phyloP scores from a whole-genome alignment of 2,329 filamentous ascomycete genomes.

The Paraphoma chrysanthemicola region DNA sequence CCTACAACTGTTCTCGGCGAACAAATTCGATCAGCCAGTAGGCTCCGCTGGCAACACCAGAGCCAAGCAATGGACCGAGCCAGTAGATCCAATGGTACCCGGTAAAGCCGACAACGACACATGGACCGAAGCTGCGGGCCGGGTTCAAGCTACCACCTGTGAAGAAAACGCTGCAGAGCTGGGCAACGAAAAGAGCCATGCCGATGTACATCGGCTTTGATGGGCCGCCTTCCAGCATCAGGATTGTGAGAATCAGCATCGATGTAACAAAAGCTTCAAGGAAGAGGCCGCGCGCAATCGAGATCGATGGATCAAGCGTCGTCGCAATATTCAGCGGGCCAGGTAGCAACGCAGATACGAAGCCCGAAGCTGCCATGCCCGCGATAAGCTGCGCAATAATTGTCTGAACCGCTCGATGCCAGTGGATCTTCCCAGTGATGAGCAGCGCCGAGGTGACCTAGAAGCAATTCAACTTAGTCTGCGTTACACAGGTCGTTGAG shows the following conservation, averaged over 20 bases:
- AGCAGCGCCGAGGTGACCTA: constrained; percentile 35
- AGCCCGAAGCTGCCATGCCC: constrained; percentile 37
- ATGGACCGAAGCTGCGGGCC: constrained; percentile 55
- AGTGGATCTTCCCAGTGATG: constrained; percentile 28
- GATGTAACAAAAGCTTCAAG: constrained; percentile 43
- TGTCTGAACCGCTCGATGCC: constrained; percentile 30
- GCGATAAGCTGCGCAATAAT: constrained; percentile 38
- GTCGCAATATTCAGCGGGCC: constrained; percentile 33
- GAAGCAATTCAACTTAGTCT: constrained; percentile 3
- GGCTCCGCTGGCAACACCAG: constrained; percentile 55
- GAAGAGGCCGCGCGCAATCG: constrained; percentile 33
- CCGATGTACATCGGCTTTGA: constrained; percentile 78
- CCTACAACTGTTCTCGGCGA: constrained; percentile 1
- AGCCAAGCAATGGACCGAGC: constrained; percentile 52
- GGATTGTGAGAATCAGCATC: constrained; percentile 43
- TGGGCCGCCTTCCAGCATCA: constrained; percentile 64
- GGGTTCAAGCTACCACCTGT: constrained; percentile 57
- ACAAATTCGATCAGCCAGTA: constrained; percentile 51
- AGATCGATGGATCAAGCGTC: constrained; percentile 28
- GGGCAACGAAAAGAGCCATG: constrained; percentile 69
- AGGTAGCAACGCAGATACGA: constrained; percentile 40
- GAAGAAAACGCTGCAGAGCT: constrained; percentile 57
- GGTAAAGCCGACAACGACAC: constrained; percentile 49
- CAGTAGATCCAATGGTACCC: constrained; percentile 52
- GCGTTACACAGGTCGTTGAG: neutral